Evolutionary conservation across 306 rosid genomes (phyloP), one percentile per base, ranked within the genome.

Genomic region (Medicago ruthenica): DNA sequence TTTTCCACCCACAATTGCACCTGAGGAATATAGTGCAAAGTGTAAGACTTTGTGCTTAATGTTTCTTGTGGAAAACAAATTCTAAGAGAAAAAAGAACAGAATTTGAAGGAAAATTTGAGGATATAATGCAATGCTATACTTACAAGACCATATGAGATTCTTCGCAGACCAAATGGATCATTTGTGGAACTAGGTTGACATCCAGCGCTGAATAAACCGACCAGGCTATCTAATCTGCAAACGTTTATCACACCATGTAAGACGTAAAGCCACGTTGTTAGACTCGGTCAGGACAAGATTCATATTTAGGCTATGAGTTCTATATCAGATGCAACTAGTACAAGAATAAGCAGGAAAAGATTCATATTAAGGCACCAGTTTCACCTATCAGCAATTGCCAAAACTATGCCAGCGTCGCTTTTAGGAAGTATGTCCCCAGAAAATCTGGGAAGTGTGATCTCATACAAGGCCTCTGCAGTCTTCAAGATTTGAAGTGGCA

Each of bases 141-240:
- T 87, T 85, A 94, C 98, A 74, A 94, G 98, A 79, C 96, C 96
- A 87, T 94, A 90, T 39, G 98, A 90, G 76, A 92, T 92, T 90
- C 98, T 88, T 69, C 96, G 82, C 79, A 91, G 86, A 74, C 97
- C 97, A 87, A 91, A 94, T 39, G 93, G 95, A 68, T 94, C 98
- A 80, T 83, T 94, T 58, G 93, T 67, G 61, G 98, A 91, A 85
- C 91, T 90, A 72, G 98, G 97, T 90, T 91, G 97, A 83, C 97
- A 91, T 11, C 97, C 98, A 36, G 93, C 95, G 61, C 96, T 81
- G 87, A 94, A 91, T 82, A 94, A 86, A 76, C 98, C 97, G n/a
- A 88, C 87, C 76, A 94, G 93, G 83, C 96, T 94, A 85, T 90
- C 97, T 78, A 91, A 91, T 85, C 98, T 91, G 96, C 82, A 88